These are phyloP conservation scores for Cytidiella melzeri DNA, from an alignment of 768 basidiomycete genomes.

Conservation along the genomic window DNA sequence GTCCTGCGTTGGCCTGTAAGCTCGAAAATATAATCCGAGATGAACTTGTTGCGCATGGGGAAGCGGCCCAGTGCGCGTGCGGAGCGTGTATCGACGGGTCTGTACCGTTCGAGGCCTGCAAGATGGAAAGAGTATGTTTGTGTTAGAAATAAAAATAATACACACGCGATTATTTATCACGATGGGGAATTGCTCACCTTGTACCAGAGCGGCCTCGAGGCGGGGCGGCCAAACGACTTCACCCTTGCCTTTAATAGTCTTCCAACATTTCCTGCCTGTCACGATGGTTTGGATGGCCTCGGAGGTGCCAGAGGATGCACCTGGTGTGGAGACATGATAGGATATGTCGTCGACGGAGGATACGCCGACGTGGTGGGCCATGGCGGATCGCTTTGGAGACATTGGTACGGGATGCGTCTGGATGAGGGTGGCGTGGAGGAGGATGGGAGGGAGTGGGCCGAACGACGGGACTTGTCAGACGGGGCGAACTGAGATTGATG, in stretches of 20 bases:
- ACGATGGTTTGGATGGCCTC: slow-evolving; percentile 27
- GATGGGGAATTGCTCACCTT: slow-evolving; percentile 42
- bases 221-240: slow-evolving; percentile 83
- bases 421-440: slow-evolving; percentile 2
- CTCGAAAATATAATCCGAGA: slow-evolving; percentile 58
- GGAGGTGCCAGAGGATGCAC: slow-evolving; percentile 17
- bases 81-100: slow-evolving; percentile 24
- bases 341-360: slow-evolving; percentile 26
- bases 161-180: too few relatives aligned
- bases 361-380: slow-evolving; percentile 23
- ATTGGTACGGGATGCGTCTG: slow-evolving; percentile 8
- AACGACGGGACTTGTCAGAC: slow-evolving; percentile 8
- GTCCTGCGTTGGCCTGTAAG: slow-evolving; percentile 67
- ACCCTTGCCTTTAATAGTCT: slow-evolving; percentile 61
- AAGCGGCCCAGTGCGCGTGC: slow-evolving; percentile 23
- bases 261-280: slow-evolving; percentile 46
- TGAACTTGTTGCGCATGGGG: slow-evolving; percentile 29
- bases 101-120: slow-evolving; percentile 24
- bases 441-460: slow-evolving; percentile 6
- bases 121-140: not conserved
- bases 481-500: not conserved
- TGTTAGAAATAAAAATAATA: not conserved
- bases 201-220: slow-evolving; percentile 72
- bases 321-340: slow-evolving; percentile 19
- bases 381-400: slow-evolving; percentile 11